Conservation (phyloP, 1,139 yeast species). For the Scheffersomyces titani region DNA sequence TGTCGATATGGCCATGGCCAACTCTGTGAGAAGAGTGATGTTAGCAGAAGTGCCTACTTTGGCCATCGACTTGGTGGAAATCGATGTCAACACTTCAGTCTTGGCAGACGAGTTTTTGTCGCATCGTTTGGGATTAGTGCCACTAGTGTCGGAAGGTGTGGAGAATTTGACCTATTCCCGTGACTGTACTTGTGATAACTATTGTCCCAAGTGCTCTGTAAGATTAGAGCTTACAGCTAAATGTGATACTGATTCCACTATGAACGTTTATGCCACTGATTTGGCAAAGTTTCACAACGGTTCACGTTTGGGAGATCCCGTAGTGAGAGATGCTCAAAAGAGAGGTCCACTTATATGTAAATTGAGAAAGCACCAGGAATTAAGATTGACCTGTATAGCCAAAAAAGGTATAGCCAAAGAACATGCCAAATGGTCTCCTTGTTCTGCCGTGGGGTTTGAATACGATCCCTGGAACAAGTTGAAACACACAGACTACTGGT, state of each 20-base stretch:
- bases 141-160: constrained; percentile 81
- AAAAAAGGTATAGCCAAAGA: constrained; percentile 98
- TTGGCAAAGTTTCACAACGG: constrained; percentile 56
- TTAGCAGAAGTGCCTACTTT: constrained; percentile 94
- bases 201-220: constrained; percentile 93
- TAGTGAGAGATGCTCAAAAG: constrained; percentile 71
- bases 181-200: constrained; percentile 97
- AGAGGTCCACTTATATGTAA: constrained; percentile 90
- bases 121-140: constrained; percentile 90
- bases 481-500: constrained; percentile 95
- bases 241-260: constrained; percentile 84
- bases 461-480: constrained; percentile 99
- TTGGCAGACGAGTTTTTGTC: constrained; percentile 95
- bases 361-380: constrained; percentile 89
- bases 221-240: constrained; percentile 81
- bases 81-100: constrained; percentile 90
- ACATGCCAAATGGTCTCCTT: constrained; percentile 98
- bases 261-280: constrained; percentile 89
- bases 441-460: constrained; percentile 96
- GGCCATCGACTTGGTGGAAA: constrained; percentile 95
- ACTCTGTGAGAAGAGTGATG: constrained; percentile 88
- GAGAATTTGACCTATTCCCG: constrained; percentile 80
- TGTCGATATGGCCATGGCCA: constrained; percentile 89
- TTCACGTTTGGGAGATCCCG: constrained; percentile 72
- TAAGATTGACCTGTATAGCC: constrained; percentile 87